Conservation (phyloP, 257 asterid species). For the Gardenia jasminoides region DNA sequence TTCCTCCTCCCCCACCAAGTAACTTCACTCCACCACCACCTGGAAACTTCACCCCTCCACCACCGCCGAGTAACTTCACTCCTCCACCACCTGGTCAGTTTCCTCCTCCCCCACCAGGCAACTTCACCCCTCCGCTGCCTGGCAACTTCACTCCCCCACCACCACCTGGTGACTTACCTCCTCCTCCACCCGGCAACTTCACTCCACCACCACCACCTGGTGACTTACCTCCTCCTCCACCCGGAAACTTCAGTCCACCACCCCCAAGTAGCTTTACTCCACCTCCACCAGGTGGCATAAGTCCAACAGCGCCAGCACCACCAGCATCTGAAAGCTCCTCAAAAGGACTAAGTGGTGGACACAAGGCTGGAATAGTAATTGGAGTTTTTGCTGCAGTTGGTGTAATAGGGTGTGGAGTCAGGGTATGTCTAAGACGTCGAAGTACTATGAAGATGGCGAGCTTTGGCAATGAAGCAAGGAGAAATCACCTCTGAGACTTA, state of each 20-base stretch:
- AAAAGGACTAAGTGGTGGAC: slow-evolving; percentile 13
- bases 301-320: neutral
- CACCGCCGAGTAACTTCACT: no score
- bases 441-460: neutral
- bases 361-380: slow-evolving; percentile 22
- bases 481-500: neutral
- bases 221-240: neutral
- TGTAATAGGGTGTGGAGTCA: slow-evolving; percentile 6
- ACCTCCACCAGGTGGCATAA: no score
- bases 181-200: neutral
- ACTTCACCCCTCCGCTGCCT: neutral
- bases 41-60: no score
- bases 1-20: no score
- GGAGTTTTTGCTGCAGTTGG: slow-evolving; percentile 15
- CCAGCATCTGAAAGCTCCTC: neutral
- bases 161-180: neutral
- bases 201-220: neutral
- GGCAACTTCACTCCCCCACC: neutral
- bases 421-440: slow-evolving; percentile 13
- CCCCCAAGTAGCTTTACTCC: neutral
- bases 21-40: no score
- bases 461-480: slow-evolving; percentile 15
- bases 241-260: neutral
- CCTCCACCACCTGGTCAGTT: neutral
- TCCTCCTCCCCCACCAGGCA: neutral